Conservation (phyloP, 495 filamentous ascomycete species). For the Lophiotrema nucula region DNA sequence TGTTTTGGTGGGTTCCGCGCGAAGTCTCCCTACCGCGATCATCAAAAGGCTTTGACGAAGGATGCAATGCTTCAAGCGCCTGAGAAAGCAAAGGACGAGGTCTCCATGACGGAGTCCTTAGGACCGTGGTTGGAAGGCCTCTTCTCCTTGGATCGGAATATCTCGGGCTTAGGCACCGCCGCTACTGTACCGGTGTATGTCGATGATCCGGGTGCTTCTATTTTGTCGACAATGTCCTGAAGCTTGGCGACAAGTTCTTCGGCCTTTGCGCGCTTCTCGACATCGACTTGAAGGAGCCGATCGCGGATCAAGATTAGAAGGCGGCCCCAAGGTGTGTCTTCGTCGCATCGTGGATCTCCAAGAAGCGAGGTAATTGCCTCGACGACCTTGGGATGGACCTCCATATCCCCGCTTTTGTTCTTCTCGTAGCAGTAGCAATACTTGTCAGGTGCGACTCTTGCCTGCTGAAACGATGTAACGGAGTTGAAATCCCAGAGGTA, state of each 20-base stretch:
- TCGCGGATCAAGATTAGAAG: background rate
- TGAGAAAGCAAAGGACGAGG: no score
- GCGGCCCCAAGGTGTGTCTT: background rate
- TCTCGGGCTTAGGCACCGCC: no score
- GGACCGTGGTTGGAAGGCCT: no score
- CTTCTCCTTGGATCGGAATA: no score
- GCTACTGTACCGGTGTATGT: no score
- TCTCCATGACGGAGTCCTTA: no score
- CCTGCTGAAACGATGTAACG: background rate
- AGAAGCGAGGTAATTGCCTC: background rate
- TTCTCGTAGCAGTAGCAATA: background rate
- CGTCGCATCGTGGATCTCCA: background rate
- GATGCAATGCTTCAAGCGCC: no score
- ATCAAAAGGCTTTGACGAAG: no score
- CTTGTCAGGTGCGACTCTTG: background rate
- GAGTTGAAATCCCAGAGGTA: background rate
- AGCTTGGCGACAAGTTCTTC: background rate
- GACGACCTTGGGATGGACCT: background rate
- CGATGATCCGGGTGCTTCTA: no score
- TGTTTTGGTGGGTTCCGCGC: no score
- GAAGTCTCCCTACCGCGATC: no score
- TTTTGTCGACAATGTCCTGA: background rate
- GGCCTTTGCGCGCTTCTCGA: background rate
- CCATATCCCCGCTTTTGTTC: background rate
- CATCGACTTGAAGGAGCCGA: background rate